Evolutionary conservation across 2,329 filamentous ascomycete genomes (phyloP).

Genomic region (Pestalotiopsis sp.): DNA sequence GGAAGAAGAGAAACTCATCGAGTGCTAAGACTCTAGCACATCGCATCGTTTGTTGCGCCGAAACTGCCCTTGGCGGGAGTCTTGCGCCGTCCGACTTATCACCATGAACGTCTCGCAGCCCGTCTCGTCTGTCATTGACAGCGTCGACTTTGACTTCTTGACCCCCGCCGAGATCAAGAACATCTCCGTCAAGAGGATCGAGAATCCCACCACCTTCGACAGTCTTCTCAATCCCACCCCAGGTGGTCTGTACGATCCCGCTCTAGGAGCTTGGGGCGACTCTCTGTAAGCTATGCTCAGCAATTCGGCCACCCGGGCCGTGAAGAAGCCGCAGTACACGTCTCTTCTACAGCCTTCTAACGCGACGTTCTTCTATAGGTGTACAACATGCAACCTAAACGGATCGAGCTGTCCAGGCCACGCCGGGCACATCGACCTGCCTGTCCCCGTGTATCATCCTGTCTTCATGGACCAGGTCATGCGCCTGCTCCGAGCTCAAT

Average conservation of each 20-base stretch:
- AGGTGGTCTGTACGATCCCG: conserved; percentile 89
- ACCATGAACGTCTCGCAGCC: conserved; percentile 78
- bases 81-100: conserved; percentile 14
- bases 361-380: conserved; percentile 53
- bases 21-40: not conserved
- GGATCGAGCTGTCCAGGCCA: conserved; percentile 87
- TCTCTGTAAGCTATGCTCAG: conserved; percentile 65
- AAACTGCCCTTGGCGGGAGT: not conserved
- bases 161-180: conserved; percentile 80
- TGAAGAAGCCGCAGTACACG: not conserved
- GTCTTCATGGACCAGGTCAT: conserved; percentile 93
- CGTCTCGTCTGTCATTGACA: conserved; percentile 78
- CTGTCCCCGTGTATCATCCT: conserved; percentile 83
- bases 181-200: conserved; percentile 91
- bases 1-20: not conserved
- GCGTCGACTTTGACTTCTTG: conserved; percentile 89
- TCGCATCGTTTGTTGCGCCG: not conserved
- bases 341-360: not conserved
- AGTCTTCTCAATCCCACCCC: conserved; percentile 85
- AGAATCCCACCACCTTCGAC: conserved; percentile 94
- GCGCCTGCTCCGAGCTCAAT: conserved; percentile 82
- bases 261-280: conserved; percentile 87
- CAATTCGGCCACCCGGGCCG: not conserved
- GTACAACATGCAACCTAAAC: conserved; percentile 87
- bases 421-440: conserved; percentile 91